phyloP scores from a whole-genome alignment of 2,329 filamentous ascomycete genomes.

The Alternaria rosae region DNA sequence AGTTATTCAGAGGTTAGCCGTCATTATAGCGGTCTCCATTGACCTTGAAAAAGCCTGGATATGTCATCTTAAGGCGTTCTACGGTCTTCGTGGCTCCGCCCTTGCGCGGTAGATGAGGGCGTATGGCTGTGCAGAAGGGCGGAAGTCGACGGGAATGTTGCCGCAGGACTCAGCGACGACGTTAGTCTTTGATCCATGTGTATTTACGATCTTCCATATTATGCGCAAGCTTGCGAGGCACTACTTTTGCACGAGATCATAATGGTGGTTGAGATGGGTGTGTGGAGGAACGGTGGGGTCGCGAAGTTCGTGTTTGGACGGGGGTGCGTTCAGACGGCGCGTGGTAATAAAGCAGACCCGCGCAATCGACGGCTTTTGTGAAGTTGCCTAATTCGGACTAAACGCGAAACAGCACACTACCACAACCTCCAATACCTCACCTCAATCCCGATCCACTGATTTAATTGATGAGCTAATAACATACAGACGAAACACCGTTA shows the following conservation, averaged over 20 bases:
- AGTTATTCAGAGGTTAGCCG: not conserved
- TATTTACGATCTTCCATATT: not conserved
- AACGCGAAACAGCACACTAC: not conserved
- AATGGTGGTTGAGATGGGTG: not conserved
- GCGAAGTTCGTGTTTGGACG: not conserved
- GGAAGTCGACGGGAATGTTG: not conserved
- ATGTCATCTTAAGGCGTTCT: not conserved
- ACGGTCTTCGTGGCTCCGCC: not conserved
- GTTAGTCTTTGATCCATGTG: not conserved
- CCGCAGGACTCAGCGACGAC: not conserved
- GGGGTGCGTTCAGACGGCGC: not conserved
- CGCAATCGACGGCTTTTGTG: not conserved
- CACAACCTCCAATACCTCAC: no score
- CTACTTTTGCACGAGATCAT: not conserved
- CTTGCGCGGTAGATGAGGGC: not conserved
- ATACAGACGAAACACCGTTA: no score
- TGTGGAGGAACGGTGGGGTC: not conserved
- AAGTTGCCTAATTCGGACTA: not conserved
- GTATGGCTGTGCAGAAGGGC: constrained; percentile 7
- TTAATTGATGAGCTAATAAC: no score
- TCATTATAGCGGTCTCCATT: not conserved
- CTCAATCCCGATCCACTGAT: no score
- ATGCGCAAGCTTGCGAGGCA: not conserved
- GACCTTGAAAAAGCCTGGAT: not conserved
- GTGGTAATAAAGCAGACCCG: not conserved